A percentile compares a stretch with the other conserved stretches of the same genome.
Conservation (phyloP, 441 rosid species). For the Omphalea diandra region DNA sequence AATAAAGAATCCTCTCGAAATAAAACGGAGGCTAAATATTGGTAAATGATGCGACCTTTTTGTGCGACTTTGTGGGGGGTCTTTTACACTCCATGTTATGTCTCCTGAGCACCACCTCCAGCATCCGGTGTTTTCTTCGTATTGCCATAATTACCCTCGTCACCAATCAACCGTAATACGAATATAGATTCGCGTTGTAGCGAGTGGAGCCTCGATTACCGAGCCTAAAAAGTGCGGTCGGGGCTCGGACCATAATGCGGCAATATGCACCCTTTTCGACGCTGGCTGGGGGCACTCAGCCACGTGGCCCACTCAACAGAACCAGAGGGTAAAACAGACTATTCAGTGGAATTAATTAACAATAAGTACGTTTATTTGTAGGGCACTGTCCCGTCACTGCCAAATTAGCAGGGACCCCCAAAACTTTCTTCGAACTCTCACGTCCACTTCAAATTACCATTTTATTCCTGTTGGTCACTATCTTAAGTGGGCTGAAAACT, state of each 20-base stretch:
- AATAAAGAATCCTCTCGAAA: too few species aligned
- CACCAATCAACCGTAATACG: neutral
- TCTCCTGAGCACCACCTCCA: neutral
- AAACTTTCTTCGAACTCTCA: neutral
- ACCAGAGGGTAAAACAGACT: conserved; percentile 20
- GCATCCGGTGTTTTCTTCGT: neutral
- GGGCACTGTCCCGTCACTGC: neutral
- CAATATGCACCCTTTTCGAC: neutral
- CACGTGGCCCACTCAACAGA: neutral
- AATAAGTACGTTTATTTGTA: too few species aligned
- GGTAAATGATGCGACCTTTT: neutral
- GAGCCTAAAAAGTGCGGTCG: conserved; percentile 6
- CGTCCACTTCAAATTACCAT: neutral
- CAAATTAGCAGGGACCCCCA: neutral
- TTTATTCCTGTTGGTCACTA: neutral
- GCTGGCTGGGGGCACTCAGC: neutral
- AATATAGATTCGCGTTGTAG: neutral
- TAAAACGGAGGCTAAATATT: neutral
- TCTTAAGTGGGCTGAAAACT: neutral
- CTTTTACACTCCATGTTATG: neutral
- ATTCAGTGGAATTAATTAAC: neutral
- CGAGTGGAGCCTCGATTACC: neutral
- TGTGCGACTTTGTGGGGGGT: neutral
- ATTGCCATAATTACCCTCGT: conserved; percentile 3
- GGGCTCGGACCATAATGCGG: conserved; percentile 18